Evolutionary conservation across 345 rosid genomes (phyloP).

Genomic region (Psidium friedrichsthalianum): DNA sequence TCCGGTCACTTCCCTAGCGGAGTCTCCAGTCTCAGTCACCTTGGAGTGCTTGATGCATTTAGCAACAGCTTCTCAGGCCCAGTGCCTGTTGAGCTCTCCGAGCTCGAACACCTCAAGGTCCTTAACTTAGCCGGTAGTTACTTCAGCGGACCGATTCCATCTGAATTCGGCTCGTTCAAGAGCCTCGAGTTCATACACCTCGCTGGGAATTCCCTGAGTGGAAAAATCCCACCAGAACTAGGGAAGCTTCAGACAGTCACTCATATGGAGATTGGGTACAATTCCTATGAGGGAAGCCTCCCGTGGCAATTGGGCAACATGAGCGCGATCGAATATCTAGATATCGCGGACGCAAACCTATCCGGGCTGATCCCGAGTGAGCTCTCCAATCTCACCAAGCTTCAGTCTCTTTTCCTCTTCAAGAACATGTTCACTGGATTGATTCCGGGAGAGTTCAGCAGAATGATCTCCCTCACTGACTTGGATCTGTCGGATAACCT

Average conservation of each 20-base stretch:
- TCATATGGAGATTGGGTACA: slow-evolving; percentile 97
- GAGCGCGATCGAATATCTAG: slow-evolving; percentile 73
- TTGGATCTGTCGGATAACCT: slow-evolving; percentile 83
- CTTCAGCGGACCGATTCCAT: slow-evolving; percentile 76
- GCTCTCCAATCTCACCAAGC: slow-evolving; percentile 74
- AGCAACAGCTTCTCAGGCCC: slow-evolving; percentile 90
- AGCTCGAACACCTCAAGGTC: slow-evolving; percentile 45
- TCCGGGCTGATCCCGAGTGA: slow-evolving; percentile 62
- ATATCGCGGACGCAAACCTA: slow-evolving; percentile 78
- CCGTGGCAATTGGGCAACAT: slow-evolving; percentile 73
- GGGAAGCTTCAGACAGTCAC: slow-evolving; percentile 53
- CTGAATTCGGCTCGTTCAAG: slow-evolving; percentile 56
- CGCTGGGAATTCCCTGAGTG: slow-evolving; percentile 66
- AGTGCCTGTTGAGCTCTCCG: slow-evolving; percentile 44
- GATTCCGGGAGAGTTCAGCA: slow-evolving; percentile 65
- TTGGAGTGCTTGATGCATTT: slow-evolving; percentile 59
- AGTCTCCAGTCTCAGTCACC: slow-evolving; percentile 27
- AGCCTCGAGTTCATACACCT: slow-evolving; percentile 69
- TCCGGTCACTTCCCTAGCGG: slow-evolving; percentile 55
- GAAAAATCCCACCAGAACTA: slow-evolving; percentile 54
- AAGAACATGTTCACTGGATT: slow-evolving; percentile 57
- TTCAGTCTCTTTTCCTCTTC: slow-evolving; percentile 74
- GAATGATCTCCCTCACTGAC: slow-evolving; percentile 39
- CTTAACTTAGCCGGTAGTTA: slow-evolving; percentile 90
- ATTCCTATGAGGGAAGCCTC: slow-evolving; percentile 58